Conservation (phyloP, 768 basidiomycete genomes). For the Megacollybia marginata region DNA sequence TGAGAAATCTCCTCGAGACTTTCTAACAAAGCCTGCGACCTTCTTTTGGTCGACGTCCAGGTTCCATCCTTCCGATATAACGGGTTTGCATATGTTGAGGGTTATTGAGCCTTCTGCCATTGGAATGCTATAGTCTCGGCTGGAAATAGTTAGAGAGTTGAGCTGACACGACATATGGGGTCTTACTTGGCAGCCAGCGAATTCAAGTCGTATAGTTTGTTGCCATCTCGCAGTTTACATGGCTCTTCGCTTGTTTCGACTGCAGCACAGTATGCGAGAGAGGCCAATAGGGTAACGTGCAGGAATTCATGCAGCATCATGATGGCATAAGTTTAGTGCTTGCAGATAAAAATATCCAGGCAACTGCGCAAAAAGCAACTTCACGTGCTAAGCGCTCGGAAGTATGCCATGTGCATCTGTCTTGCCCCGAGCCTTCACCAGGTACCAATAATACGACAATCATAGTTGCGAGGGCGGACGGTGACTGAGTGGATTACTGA, state of each 20-base stretch:
- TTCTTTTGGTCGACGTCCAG: slow-evolving; percentile 41
- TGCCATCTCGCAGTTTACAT: slow-evolving; percentile 52
- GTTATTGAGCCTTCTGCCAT: slow-evolving; percentile 40
- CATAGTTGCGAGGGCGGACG: too few species aligned
- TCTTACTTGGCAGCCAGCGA: slow-evolving; percentile 51
- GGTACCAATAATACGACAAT: too few species aligned
- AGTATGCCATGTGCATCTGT: too few species aligned
- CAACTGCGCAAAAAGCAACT: too few species aligned
- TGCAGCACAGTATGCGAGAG: too few species aligned
- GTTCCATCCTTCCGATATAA: slow-evolving; percentile 52
- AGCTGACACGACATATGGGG: slow-evolving; percentile 1
- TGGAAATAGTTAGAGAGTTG: slow-evolving; percentile 23
- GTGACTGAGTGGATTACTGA: too few species aligned
- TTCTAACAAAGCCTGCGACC: slow-evolving; percentile 56
- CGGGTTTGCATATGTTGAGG: slow-evolving; percentile 60
- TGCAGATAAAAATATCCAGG: too few species aligned
- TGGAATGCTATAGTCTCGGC: slow-evolving; percentile 56
- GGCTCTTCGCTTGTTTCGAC: slow-evolving; percentile 31
- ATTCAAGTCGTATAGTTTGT: slow-evolving; percentile 62
- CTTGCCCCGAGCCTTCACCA: too few species aligned
- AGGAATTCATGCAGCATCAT: too few species aligned
- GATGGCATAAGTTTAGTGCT: too few species aligned
- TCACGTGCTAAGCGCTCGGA: too few species aligned
- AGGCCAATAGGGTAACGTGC: too few species aligned
- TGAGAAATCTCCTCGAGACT: slow-evolving; percentile 60